Evolutionary conservation across 805 yeast genomes (phyloP).

Genomic region (Candida tibetensis): DNA sequence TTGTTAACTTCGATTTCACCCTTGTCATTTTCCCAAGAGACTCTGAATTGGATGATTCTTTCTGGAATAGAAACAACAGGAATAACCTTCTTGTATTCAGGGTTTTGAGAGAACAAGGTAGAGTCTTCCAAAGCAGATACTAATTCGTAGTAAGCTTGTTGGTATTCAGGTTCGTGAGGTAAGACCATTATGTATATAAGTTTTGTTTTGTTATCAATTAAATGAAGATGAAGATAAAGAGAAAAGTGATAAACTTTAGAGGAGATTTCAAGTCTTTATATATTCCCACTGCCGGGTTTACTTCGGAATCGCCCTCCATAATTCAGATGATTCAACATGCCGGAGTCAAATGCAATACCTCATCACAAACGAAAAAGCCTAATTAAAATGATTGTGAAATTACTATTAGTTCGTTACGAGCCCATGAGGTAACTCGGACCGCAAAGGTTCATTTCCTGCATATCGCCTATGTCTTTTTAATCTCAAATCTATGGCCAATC

Average conservation of each 20-base stretch:
- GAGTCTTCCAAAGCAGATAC: slow-evolving; percentile 86
- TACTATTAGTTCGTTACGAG: slow-evolving; percentile 1
- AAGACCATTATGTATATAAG: slow-evolving; percentile 53
- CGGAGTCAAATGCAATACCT: too few relatives aligned
- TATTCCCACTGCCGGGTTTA: neutral
- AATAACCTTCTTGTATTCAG: slow-evolving; percentile 83
- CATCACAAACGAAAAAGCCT: too few relatives aligned
- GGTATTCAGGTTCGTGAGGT: slow-evolving; percentile 96
- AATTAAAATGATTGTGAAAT: neutral
- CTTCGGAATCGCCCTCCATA: neutral
- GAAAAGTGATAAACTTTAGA: neutral
- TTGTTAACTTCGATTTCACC: slow-evolving; percentile 91
- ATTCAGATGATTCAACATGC: neutral
- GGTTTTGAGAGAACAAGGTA: slow-evolving; percentile 82
- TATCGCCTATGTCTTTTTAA: neutral
- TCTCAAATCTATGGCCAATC: slow-evolving; percentile 5
- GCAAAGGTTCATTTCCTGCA: neutral
- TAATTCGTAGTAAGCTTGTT: slow-evolving; percentile 96
- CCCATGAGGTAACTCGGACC: neutral
- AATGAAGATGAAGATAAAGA: neutral
- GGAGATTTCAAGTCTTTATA: neutral
- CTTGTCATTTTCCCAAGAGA: slow-evolving; percentile 94
- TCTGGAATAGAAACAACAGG: slow-evolving; percentile 94
- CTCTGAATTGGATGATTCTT: slow-evolving; percentile 95
- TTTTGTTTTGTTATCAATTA: neutral